Conservation (phyloP, 257 asterid genomes). For the Solanum microdontum region DNA sequence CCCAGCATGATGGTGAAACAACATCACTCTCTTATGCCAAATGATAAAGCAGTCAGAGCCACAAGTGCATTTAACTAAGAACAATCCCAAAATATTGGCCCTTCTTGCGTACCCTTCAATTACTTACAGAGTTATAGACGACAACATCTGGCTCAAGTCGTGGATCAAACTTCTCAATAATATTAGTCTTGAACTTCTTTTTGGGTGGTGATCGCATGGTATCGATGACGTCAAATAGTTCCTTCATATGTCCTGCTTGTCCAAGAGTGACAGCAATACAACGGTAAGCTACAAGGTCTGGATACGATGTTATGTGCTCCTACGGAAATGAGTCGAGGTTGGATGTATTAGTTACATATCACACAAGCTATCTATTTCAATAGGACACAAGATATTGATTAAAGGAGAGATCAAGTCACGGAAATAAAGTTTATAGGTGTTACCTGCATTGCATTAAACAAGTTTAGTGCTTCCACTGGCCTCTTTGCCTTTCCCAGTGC, state of each 20-base stretch:
- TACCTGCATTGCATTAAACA: conserved; percentile 81
- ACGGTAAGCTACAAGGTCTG: conserved; percentile 80
- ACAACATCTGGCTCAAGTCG: conserved; percentile 73
- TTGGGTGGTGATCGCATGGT: conserved; percentile 81
- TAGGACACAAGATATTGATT: neutral
- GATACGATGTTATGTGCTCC: conserved; percentile 76
- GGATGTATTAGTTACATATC: neutral
- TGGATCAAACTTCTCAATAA: conserved; percentile 86
- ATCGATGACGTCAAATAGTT: conserved; percentile 83
- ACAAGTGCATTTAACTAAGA: neutral
- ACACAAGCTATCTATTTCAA: neutral
- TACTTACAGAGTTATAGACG: conserved; percentile 81
- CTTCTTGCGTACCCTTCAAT: neutral
- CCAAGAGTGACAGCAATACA: conserved; percentile 92
- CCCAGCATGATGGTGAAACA: neutral
- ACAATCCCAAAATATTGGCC: neutral
- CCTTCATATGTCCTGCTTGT: conserved; percentile 95
- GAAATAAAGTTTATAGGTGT: neutral
- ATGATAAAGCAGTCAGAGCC: neutral
- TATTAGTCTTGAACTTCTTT: conserved; percentile 59
- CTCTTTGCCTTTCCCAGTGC: conserved; percentile 86
- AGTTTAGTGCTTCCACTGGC: conserved; percentile 89
- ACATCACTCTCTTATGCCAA: neutral
- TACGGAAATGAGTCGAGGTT: conserved; percentile 5
- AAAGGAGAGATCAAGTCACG: neutral